Evolutionary conservation across 1,284 basidiomycete genomes (phyloP), one percentile per base, ranked within the genome.

Genomic region (Cryptococcus sp.): DNA sequence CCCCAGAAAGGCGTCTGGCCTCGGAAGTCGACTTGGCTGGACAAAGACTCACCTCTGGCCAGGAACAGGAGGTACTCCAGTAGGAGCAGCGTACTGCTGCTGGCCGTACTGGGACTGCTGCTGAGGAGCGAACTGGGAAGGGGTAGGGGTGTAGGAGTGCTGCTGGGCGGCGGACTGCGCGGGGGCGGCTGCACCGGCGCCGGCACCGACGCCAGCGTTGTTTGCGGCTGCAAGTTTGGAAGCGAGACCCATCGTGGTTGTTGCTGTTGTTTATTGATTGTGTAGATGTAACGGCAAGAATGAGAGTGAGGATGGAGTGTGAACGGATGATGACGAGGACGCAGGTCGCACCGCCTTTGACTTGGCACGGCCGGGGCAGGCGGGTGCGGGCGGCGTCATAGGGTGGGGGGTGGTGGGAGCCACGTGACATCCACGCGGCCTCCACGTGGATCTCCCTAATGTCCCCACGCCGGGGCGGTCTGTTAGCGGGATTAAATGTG

Each of bases 201-300:
- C 59, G 28, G 57, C 52, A 15, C 55, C 60, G 12, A 58, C 66
- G 21, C 61, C 61, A 7, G 55, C 52, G 24, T 53, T 48, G 46
- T 70, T 65, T 39, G 70, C 63, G 13, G 68, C 67, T 50, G 67
- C 66, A 42, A 72, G 59, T 57, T 72, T 72, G 11, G 68, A 67
- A 53, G 70, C 70, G 51, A 72, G 64, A 59, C 70, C 70, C 70
- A 72, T 71, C 36, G 11, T 55, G 15, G 46, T 39, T 62, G 36
- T 38, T 47, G 43, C 36, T 6, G n/a, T 40, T 43, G 52, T 51
- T n/a, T 36, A 11, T 46, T 50, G 42, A n/a, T 33, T 52, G 48
- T 20, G 36, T 11, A 47, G 42, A 54, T 51, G 23, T 6, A 36
- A 46, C 24, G 40, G 28, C 24, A 39, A 18, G n/a, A n/a, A n/a